These are phyloP conservation scores for Dryas octopetala DNA, from an alignment of 306 rosid species.

Conservation along the genomic window DNA sequence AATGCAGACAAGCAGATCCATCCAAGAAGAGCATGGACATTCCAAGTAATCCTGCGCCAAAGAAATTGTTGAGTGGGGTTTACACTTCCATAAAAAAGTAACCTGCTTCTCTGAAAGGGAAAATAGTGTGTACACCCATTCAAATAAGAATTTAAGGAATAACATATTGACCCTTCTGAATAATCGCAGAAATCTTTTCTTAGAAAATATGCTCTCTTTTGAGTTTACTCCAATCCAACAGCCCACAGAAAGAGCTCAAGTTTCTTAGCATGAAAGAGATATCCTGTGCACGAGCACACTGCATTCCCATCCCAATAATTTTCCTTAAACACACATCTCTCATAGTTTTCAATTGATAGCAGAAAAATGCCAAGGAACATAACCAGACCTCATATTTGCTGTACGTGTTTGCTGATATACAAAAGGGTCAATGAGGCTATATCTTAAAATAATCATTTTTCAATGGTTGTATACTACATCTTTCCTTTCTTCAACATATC, in stretches of 20 bases:
- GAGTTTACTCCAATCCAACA: slow-evolving; percentile 17
- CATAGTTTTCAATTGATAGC: background rate
- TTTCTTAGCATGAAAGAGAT: slow-evolving; percentile 19
- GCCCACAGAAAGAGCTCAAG: slow-evolving; percentile 4
- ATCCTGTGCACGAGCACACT: background rate
- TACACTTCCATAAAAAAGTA: slow-evolving; percentile 37
- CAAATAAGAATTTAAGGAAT: slow-evolving; percentile 43
- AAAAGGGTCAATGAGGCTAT: slow-evolving; percentile 48
- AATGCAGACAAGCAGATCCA: slow-evolving; percentile 80
- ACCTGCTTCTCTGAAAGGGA: slow-evolving; percentile 53
- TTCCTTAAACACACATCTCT: background rate
- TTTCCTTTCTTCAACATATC: slow-evolving; percentile 38
- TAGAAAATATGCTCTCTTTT: background rate
- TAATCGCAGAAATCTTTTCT: slow-evolving; percentile 30
- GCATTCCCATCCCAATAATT: background rate
- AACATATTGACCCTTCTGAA: slow-evolving; percentile 51
- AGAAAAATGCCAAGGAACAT: background rate
- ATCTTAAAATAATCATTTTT: slow-evolving; percentile 28
- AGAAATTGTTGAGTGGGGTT: slow-evolving; percentile 77
- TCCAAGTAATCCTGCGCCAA: slow-evolving; percentile 95
- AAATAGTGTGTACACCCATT: slow-evolving; percentile 53
- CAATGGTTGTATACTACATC: slow-evolving; percentile 48
- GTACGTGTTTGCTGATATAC: slow-evolving; percentile 13
- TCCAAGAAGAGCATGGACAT: slow-evolving; percentile 85
- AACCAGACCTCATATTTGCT: slow-evolving; percentile 3